These are phyloP conservation scores for Clathrus columnatus DNA, from an alignment of 768 basidiomycete species.

Conservation along the genomic window DNA sequence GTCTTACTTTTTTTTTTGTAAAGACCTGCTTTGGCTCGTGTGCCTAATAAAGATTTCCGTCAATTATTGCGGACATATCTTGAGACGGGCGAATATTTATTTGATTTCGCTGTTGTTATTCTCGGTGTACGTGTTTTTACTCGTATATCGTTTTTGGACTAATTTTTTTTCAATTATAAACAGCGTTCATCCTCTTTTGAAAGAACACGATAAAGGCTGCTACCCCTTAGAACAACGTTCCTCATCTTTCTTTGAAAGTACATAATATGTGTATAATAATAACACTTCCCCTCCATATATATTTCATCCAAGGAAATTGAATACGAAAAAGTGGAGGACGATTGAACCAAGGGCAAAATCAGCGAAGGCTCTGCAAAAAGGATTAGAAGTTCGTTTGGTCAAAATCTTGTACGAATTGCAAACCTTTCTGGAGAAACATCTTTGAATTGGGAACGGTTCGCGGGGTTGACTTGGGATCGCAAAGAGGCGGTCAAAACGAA, in stretches of 20 bases:
- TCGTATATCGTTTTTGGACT: too few species aligned
- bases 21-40: constrained; percentile 37
- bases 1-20: neutral
- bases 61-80: constrained; percentile 70
- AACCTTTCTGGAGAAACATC: constrained; percentile 91
- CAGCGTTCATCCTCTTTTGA: constrained; percentile 74
- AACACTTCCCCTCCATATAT: neutral
- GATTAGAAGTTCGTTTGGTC: neutral
- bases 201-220: constrained; percentile 29
- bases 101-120: constrained; percentile 80
- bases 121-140: constrained; percentile 52
- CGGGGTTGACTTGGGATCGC: constrained; percentile 85
- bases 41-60: constrained; percentile 84
- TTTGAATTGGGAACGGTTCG: constrained; percentile 75
- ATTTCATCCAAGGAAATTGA: constrained; percentile 87
- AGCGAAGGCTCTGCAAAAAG: constrained; percentile 73
- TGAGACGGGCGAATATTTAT: constrained; percentile 80
- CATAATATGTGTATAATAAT: neutral
- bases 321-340: constrained; percentile 96
- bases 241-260: neutral
- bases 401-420: constrained; percentile 24
- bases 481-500: constrained; percentile 92
- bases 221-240: neutral
- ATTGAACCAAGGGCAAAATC: constrained; percentile 95
- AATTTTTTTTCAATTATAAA: neutral